These are phyloP conservation scores for Sarocladium kiliense DNA, from an alignment of 2,329 filamentous ascomycete genomes.

Conservation along the genomic window DNA sequence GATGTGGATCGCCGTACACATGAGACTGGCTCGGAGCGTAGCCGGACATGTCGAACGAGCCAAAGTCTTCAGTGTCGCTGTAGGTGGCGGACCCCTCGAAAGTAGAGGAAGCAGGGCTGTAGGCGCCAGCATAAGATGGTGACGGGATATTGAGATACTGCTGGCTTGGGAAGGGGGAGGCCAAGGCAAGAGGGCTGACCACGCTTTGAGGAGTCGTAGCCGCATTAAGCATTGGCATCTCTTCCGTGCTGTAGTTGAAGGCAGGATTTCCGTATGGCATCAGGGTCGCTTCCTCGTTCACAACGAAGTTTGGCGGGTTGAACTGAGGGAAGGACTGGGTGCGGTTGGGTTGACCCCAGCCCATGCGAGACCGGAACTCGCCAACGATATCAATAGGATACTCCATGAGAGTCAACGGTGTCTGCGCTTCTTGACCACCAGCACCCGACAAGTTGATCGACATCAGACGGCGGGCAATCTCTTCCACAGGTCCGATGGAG, in stretches of 20 bases:
- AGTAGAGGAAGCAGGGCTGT: conserved; percentile 59
- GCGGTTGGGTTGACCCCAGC: conserved; percentile 56
- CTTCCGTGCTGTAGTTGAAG: conserved; percentile 61
- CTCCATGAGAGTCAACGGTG: conserved; percentile 64
- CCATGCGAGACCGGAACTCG: conserved; percentile 65
- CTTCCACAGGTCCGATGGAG: conserved; percentile 75
- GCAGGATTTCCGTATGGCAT: conserved; percentile 50
- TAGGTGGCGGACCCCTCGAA: conserved; percentile 58
- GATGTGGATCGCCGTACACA: conserved; percentile 37
- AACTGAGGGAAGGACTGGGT: conserved; percentile 59
- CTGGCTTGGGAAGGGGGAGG: conserved; percentile 48
- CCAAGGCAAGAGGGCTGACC: conserved; percentile 50
- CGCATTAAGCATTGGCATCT: conserved; percentile 50
- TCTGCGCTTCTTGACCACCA: conserved; percentile 52
- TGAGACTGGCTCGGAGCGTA: conserved; percentile 40
- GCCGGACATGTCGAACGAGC: conserved; percentile 40
- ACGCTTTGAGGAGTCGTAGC: conserved; percentile 42
- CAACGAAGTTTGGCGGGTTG: conserved; percentile 48
- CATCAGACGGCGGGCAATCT: conserved; percentile 73
- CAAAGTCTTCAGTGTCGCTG: conserved; percentile 56
- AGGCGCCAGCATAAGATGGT: conserved; percentile 51
- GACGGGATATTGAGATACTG: conserved; percentile 62
- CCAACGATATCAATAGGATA: conserved; percentile 64
- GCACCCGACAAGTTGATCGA: conserved; percentile 59
- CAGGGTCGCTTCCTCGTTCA: conserved; percentile 39